These are phyloP conservation scores for Chlamydomonas schloesseri DNA, from an alignment of 139 green algal species.

Conservation along the genomic window DNA sequence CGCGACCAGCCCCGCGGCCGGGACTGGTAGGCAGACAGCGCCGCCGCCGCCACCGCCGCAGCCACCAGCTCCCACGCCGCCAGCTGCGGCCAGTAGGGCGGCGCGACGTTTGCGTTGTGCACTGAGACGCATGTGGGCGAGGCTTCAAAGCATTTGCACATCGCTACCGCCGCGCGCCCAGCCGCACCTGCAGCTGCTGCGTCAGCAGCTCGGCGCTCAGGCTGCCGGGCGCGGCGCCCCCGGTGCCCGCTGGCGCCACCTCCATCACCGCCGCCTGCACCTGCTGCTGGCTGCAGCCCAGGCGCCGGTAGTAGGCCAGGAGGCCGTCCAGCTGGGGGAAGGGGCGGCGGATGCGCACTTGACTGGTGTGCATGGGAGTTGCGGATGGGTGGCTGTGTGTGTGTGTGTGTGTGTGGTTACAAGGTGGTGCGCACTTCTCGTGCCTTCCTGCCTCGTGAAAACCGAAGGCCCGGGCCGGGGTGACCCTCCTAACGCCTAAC, in stretches of 20 bases:
- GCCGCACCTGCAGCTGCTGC: conserved; percentile 36
- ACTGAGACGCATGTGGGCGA: too few species aligned
- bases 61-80: conserved; percentile 21
- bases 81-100: not conserved
- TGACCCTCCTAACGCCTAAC: too few species aligned
- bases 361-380: too few species aligned
- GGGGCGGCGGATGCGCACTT: too few species aligned
- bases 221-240: not conserved
- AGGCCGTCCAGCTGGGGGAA: conserved; percentile 3
- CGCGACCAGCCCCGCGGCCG: conserved; percentile 38
- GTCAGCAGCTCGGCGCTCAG: not conserved
- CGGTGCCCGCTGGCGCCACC: not conserved
- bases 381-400: too few species aligned
- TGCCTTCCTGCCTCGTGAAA: too few species aligned
- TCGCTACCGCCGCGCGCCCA: too few species aligned
- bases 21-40: not conserved
- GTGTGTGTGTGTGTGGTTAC: too few species aligned
- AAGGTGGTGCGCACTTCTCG: too few species aligned
- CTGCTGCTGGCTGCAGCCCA: conserved; percentile 29
- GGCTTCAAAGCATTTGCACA: too few species aligned
- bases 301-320: conserved; percentile 37
- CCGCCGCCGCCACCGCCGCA: conserved; percentile 24
- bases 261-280: not conserved
- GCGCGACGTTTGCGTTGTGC: too few species aligned
- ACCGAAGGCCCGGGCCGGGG: too few species aligned